Evolutionary conservation across 208 protist genomes (phyloP), one percentile per base, ranked within the genome.

Genomic region (Lotmaria passim): DNA sequence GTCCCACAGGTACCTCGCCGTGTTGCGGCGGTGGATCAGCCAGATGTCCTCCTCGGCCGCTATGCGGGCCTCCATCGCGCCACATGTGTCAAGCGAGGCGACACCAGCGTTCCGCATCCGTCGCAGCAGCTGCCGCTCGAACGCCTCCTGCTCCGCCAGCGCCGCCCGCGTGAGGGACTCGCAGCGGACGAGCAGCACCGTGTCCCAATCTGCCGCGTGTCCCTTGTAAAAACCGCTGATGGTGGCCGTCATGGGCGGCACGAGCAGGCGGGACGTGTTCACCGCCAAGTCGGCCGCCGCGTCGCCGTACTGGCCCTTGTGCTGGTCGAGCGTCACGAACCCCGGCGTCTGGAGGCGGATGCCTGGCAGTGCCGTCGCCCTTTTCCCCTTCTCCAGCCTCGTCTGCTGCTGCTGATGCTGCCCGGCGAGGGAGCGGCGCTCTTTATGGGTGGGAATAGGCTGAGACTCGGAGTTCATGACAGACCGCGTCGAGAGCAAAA

Each of bases 11-110:
- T 53, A 41, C 44, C 19, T 51, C 10, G 44, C 59, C 2, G 28
- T 17, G 44, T 41, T 38, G 59, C 59, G 59, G 44, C 59, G 59
- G 43, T 64, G 43, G n/a, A 44, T 44, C 41, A 64, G 30, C 59
- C 26, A 51, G 23, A 41, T 31, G 7, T 64, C 31, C 31, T 64
- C 59, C 43, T 64, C 36, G 10, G 41, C 38, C 44, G 39, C 23
- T 2, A 41, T 11, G 7, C 5, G 7, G 10, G 7, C 30, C 8
- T 51, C 59, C 59, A 53, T 51, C 15, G 12, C 26, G 6, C 14
- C 59, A 26, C 59, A 64, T 3, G 21, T 12, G 26, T 2, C 38
- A 5, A 47, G n/a, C 5, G 4, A 19, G 7, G 26, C 26, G 1
- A 12, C 21, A 6, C 41, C 7, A 7, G 14, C 30, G 30, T 44